Evolutionary conservation across 805 yeast genomes (phyloP), one percentile per base, ranked within the genome.

Genomic region (Ogataea paraovalis): DNA sequence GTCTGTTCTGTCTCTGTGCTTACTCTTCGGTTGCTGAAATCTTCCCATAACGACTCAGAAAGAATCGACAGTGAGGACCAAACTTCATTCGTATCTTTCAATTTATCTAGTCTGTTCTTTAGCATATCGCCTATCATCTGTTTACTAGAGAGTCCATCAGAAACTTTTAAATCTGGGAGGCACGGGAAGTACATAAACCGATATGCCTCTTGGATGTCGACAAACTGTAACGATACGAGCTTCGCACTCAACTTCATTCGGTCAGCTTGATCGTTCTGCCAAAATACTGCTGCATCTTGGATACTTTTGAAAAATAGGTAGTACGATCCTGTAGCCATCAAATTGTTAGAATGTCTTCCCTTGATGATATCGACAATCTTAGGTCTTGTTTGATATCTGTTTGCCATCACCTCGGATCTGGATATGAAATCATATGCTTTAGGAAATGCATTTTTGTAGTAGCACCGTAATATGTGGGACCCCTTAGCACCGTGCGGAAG

Each of bases 271-370:
- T 18, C 21, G 53, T 81, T 86, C 19, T 69, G 57, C 61, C 69
- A 71, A 59, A 75, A 83, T 3, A 69, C 69, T 19, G 77, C 69
- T 0, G 89, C 87, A 18, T 72, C 74, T 22, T 70, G 67, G 34
- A 62, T 58, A 36, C 67, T 62, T 4, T 68, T 67, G 56, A 85
- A 85, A 6, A 79, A 59, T 32, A 85, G 61, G 58, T 75, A 83
- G 59, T 80, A 81, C 4, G 74, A 70, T 38, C 77, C 75, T 49
- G 71, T 64, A 25, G 76, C 72, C 34, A 64, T 52, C 21, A 84
- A 58, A 16, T 67, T 72, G 2, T 59, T 43, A 0, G 79, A 76
- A 50, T 75, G 68, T 44, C 90, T 61, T 12, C 77, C 76, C 47
- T 80, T 73, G 14, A 78, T 66, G 2, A 75, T 70, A n/a, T 62